Evolutionary conservation across 352 stramenopile genomes (phyloP).

Genomic region (Peronosclerospora sorghi): DNA sequence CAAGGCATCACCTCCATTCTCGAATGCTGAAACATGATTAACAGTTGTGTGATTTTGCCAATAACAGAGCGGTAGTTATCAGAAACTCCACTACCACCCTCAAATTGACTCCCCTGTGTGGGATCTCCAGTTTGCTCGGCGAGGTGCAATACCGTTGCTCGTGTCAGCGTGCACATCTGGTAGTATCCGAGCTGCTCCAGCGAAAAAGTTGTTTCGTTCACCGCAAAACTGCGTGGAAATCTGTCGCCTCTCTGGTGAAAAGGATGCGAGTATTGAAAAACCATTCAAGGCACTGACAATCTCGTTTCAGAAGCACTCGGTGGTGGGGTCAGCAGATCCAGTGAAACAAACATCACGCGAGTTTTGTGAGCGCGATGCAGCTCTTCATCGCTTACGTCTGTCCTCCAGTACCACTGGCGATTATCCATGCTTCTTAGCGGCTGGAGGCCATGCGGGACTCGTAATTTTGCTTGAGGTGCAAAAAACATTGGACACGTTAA

Average conservation of each 20-base stretch:
- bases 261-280: slow-evolving; percentile 35
- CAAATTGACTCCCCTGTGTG: slow-evolving; percentile 80
- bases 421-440: slow-evolving; percentile 53
- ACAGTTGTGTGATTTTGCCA: too few species aligned
- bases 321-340: slow-evolving; percentile 33
- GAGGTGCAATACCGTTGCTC: slow-evolving; percentile 31
- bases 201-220: slow-evolving; percentile 50
- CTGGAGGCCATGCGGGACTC: slow-evolving; percentile 56
- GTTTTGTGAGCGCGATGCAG: slow-evolving; percentile 69
- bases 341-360: slow-evolving; percentile 33
- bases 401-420: slow-evolving; percentile 30
- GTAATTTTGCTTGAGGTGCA: slow-evolving; percentile 66
- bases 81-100: slow-evolving; percentile 73
- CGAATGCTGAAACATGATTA: neutral
- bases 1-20: neutral
- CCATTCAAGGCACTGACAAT: slow-evolving; percentile 46
- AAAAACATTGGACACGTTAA: slow-evolving; percentile 38
- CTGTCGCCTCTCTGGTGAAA: slow-evolving; percentile 44
- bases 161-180: slow-evolving; percentile 62
- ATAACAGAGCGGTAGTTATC: slow-evolving; percentile 66
- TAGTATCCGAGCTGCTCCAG: slow-evolving; percentile 47
- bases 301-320: slow-evolving; percentile 35
- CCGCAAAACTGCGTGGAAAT: slow-evolving; percentile 63
- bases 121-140: slow-evolving; percentile 58
- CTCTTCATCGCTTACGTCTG: slow-evolving; percentile 54